Base-by-base conservation (phyloP, 805 yeast species). In the Metschnikowia continentalis region DNA sequence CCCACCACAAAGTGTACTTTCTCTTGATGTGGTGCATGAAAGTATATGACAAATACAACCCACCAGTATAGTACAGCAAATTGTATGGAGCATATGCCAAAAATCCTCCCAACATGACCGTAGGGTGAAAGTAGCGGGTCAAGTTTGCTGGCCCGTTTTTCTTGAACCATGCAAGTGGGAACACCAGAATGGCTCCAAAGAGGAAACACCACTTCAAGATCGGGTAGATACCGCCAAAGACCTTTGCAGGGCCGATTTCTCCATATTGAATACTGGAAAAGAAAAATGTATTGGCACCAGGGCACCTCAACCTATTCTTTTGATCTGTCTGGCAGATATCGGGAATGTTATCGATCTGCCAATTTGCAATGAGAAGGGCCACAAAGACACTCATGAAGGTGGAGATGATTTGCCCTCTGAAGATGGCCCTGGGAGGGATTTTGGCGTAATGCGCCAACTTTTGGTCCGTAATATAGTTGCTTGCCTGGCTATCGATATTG, bases 401-500 rank as follows among this genome's bases (percentile, higher is more conserved):
- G 1, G 75, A 69, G 13, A 69, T 42, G 32, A 73, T 59, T 50
- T 73, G 78, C 5, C 76, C 76, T 75, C 64, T 54, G 50, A 63
- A 63, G 11, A 63, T 62, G 1, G 66, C 59, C 8, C 55, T 47
- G 0, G 67, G 67, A 1, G 67, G 65, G n/a, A 63, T 52, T 42
- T 63, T 62, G 10, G 65, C 48, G 37, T 63, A 63, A 46, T 63
- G 67, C 1, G 62, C 67, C n/a, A 62, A 54, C 42, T 63, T 63
- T 39, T 63, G 67, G 49, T 62, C 66, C 3, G 66, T 63, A 48
- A 63, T 63, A 56, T 79, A 84, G 60, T 72, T 77, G 53, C 82
- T 81, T 11, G 88, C 86, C 65, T 83, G 88, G 30, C 78, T 78
- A 60, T 81, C 84, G 54, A 82, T 80, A 59, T 81, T 83, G 46